A percentile compares a stretch with the other conserved stretches of the same genome.
Conservation (phyloP, 345 rosid genomes). For the Hibiscus tridactylites region DNA sequence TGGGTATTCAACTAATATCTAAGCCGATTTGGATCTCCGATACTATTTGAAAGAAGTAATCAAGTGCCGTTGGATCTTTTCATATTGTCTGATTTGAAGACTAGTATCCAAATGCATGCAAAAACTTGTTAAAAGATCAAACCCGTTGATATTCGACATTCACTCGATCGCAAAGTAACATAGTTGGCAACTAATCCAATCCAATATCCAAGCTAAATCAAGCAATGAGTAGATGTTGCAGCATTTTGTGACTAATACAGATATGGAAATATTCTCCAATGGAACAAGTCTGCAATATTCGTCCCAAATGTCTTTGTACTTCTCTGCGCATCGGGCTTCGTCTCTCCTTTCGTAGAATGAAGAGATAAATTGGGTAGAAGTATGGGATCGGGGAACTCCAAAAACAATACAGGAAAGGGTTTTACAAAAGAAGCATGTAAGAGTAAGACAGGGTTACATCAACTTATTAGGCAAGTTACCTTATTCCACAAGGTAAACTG, state of each 20-base stretch:
- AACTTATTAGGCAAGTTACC: constrained; percentile 25
- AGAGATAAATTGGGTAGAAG: too few species aligned
- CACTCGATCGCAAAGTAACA: not conserved
- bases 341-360: too few species aligned
- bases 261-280: constrained; percentile 85
- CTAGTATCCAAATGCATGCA: not conserved
- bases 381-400: too few species aligned
- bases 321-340: too few species aligned
- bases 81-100: too few species aligned
- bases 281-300: constrained; percentile 73
- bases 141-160: not conserved
- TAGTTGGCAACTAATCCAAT: not conserved
- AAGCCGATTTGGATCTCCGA: too few species aligned
- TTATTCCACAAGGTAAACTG: constrained; percentile 79
- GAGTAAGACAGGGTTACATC: not conserved
- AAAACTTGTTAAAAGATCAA: not conserved
- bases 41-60: too few species aligned
- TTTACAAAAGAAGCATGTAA: not conserved
- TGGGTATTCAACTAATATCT: too few species aligned
- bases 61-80: too few species aligned
- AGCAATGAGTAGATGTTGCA: not conserved
- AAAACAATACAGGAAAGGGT: constrained; percentile 5
- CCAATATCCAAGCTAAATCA: not conserved
- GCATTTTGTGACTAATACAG: constrained; percentile 33
- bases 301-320: constrained; percentile 77